These are phyloP conservation scores for Fusarium cicatricum DNA, from an alignment of 2,329 filamentous ascomycete genomes.

Conservation along the genomic window DNA sequence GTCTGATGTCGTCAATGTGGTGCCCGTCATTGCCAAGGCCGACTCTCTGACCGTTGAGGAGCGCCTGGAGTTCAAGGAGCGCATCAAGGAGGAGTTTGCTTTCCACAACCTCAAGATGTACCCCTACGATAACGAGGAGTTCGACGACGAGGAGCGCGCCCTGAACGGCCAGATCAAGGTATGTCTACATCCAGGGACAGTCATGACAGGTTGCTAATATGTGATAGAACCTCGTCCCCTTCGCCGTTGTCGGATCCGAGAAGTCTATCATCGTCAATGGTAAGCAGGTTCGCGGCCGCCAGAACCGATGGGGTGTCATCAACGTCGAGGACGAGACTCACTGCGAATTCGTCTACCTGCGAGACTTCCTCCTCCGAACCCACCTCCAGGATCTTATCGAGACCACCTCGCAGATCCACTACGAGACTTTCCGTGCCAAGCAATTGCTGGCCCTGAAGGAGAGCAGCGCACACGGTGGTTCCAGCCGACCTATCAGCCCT, in stretches of 20 bases:
- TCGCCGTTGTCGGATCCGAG: slow-evolving; percentile 97
- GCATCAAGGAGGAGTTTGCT: slow-evolving; percentile 98
- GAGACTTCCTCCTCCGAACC: slow-evolving; percentile 98
- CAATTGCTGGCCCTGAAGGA: slow-evolving; percentile 98
- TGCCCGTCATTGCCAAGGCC: slow-evolving; percentile 98
- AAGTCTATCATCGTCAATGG: slow-evolving; percentile 97
- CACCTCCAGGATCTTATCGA: slow-evolving; percentile 99
- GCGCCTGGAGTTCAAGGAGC: slow-evolving; percentile 95
- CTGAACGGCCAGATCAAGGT: slow-evolving; percentile 98
- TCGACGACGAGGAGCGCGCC: slow-evolving; percentile 94
- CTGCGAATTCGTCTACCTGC: slow-evolving; percentile 98
- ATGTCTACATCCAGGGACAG: slow-evolving; percentile 38
- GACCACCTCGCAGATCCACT: slow-evolving; percentile 99
- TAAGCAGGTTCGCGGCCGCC: slow-evolving; percentile 95
- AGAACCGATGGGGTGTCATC: slow-evolving; percentile 99
- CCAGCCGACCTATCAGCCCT: slow-evolving; percentile 91
- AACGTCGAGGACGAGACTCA: slow-evolving; percentile 99
- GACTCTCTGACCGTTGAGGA: slow-evolving; percentile 97
- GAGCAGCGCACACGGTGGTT: slow-evolving; percentile 84
- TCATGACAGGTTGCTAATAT: slow-evolving; percentile 46
- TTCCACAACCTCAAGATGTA: slow-evolving; percentile 99
- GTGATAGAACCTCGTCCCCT: slow-evolving; percentile 85
- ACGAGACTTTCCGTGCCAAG: slow-evolving; percentile 99
- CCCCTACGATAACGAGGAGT: slow-evolving; percentile 99
- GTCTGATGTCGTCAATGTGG: slow-evolving; percentile 98